phyloP scores from a whole-genome alignment of 805 yeast genomes.

The Tetrapisispora pingtungensis region DNA sequence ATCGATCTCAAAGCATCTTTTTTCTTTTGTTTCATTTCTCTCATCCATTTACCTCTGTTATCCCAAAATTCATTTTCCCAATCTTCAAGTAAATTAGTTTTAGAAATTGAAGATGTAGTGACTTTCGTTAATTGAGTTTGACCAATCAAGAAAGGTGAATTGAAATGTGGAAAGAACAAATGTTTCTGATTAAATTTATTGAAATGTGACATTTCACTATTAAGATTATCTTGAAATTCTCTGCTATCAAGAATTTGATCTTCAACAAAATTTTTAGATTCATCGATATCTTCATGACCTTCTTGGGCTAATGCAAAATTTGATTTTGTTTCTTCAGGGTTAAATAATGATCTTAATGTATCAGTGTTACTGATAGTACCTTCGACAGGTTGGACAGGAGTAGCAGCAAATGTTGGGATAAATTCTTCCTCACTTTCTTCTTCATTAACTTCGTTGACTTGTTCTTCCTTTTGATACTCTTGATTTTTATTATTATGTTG shows the following conservation, averaged over 20 bases:
- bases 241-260: constrained; percentile 16
- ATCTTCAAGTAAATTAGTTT: constrained; percentile 30
- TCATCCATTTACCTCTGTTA: constrained; percentile 68
- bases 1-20: constrained; percentile 59
- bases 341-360: constrained; percentile 50
- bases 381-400: constrained; percentile 5
- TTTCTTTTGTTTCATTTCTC: constrained; percentile 62
- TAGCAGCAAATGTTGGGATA: constrained; percentile 43
- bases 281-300: constrained; percentile 40
- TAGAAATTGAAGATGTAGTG: constrained; percentile 12
- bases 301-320: constrained; percentile 37
- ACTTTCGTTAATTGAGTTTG: constrained; percentile 69
- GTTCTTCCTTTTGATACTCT: constrained; percentile 20
- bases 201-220: constrained; percentile 9
- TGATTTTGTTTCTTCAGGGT: constrained; percentile 31
- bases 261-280: constrained; percentile 27
- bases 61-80: constrained; percentile 80
- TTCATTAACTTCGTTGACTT: constrained; percentile 22
- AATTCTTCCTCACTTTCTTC: constrained; percentile 36
- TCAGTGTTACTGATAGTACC: constrained; percentile 43
- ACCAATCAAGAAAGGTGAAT: constrained; percentile 78
- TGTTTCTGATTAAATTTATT: constrained; percentile 35
- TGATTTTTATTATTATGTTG: not conserved
- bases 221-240: constrained; percentile 11
- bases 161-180: constrained; percentile 71